Evolutionary conservation across 768 basidiomycete genomes (phyloP), one percentile per base, ranked within the genome.

Genomic region (Cystofilobasidium capitatum): DNA sequence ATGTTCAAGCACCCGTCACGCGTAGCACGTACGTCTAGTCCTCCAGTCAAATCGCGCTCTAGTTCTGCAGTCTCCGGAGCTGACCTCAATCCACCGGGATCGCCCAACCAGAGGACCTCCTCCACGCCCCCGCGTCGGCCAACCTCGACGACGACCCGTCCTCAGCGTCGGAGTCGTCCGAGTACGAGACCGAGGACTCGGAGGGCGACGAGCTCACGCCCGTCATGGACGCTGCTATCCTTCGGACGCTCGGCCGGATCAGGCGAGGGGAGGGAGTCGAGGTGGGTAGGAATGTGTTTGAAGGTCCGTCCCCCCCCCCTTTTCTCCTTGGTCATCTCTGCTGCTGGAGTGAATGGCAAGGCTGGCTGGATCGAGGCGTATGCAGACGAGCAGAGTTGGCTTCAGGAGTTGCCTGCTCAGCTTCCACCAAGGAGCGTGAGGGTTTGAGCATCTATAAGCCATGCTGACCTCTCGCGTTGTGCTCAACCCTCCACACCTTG

Each of bases 131-230:
- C 29, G 51, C 51, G 29, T 55, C 51, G 3, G 2, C 4, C 29
- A 26, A 26, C 5, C 26, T 55, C 13, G 75, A 78, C 35, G 84
- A 82, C 2, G 80, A 80, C 3, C 79, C 73, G 17, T 37, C 47
- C 22, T 29, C n/a, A 75, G 77, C 79, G 9, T 87, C 88, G 73
- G 88, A 86, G 0, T 88, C 90, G 74, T 82, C 83, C 35, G 86
- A 69, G 61, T 49, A 84, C 49, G 89, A 91, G 72, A 84, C 84
- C 1, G 93, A 98, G 74, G 93, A 98, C 75, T 89, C 92, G 74
- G 88, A 94, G 66, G 96, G 92, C 17, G 90, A 91, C 72, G 89
- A 97, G 75, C 83, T 98, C 60, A 98, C 93, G 0, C 91, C 92
- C 5, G 86, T 86, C 0, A 84, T 97, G 59, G 94, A 97, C 73